Base-by-base conservation (phyloP, 1,139 yeast genomes). In the Debaryomyces singareniensis region DNA sequence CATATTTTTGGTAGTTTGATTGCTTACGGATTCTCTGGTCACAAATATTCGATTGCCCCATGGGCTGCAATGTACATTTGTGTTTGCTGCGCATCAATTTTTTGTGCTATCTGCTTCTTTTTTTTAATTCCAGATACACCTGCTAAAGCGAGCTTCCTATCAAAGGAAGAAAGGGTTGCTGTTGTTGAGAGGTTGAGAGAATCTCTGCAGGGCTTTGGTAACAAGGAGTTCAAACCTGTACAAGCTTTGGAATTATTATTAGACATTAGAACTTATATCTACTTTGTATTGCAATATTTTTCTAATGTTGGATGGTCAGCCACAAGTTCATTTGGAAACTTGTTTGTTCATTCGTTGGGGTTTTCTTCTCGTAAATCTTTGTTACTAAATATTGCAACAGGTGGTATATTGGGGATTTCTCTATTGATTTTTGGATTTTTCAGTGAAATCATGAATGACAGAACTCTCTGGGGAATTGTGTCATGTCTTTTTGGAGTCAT, bases 201-300 rank as follows among this genome's bases (percentile, higher is more conserved):
- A 2, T 55, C 52, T 30, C 51, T 53, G 28, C 69, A 76, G 41
- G 78, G 80, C 6, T 71, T 73, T 36, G 78, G 78, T 29, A 70
- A 71, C 39, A 64, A 60, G 35, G 57, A 58, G 28, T 63, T 75
- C 53, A 76, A 78, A 40, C 55, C 49, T 47, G 51, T 71, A 33
- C 85, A 78, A 45, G 57, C 74, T 26, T 49, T 47, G 10, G 74
- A 76, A 42, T 74, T 81, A 2, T 60, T 75, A 50, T 41, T 37
- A 2, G 74, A 68, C 37, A 20, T 46, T 24, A 55, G 55, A 29
- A 60, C 67, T 5, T 65, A 62, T 57, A 32, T 75, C 13, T 67
- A 66, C 39, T 37, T 50, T 25, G 16, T 50, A 5, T 49, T 42
- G 34, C 55, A 51, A 2, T 24, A 53, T 2, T 41, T 52, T 15